phyloP scores from a whole-genome alignment of 768 basidiomycete species.

The Pholiota conissans region DNA sequence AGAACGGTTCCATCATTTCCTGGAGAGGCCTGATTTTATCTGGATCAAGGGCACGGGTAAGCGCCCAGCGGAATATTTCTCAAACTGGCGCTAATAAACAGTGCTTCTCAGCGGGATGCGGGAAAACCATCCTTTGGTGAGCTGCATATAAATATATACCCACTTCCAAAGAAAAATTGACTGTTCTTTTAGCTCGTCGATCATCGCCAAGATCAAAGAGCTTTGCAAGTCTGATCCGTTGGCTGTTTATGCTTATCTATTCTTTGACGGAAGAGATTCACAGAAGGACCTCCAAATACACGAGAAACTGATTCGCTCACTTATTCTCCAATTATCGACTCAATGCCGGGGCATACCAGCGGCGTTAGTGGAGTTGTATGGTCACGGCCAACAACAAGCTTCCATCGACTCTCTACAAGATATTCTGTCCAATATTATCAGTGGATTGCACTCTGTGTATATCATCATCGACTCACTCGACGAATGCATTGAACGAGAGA shows the following conservation, averaged over 20 bases:
- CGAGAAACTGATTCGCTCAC: background rate
- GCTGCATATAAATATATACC: too few relatives aligned
- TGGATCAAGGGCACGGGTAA: background rate
- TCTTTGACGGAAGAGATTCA: background rate
- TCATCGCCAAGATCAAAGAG: background rate
- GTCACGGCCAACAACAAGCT: background rate
- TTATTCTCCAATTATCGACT: background rate
- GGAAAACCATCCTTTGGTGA: background rate
- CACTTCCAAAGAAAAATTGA: background rate
- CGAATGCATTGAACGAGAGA: background rate
- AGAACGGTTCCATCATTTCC: background rate
- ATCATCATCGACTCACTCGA: background rate
- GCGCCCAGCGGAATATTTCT: background rate
- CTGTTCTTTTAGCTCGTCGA: background rate
- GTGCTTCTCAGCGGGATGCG: background rate
- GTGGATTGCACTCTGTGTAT: background rate
- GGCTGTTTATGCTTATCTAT: background rate
- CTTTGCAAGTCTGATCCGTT: background rate
- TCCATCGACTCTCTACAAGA: background rate
- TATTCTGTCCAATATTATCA: background rate
- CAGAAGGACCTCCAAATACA: background rate
- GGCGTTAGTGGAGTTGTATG: background rate
- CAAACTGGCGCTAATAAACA: too few relatives aligned
- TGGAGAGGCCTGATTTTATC: background rate
- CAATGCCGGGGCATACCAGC: background rate